These are phyloP conservation scores for Ricinus communis DNA, from an alignment of 345 rosid species.

Conservation along the genomic window DNA sequence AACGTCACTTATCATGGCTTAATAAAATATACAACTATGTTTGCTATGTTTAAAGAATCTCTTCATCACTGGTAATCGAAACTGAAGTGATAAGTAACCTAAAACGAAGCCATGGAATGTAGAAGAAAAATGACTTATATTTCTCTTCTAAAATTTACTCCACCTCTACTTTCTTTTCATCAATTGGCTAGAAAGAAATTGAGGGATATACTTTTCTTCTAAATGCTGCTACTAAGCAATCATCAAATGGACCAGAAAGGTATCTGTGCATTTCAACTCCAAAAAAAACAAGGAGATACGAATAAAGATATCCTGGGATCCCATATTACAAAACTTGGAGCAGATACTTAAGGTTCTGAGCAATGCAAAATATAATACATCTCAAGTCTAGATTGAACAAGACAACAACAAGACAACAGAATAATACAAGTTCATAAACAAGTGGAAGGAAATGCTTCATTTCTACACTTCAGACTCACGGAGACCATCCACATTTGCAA, in stretches of 20 bases:
- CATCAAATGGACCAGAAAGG: background rate
- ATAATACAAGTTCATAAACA: conserved; percentile 35
- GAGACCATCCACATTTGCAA: conserved; percentile 17
- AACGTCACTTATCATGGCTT: background rate
- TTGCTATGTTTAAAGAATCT: background rate
- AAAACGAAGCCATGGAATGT: no score
- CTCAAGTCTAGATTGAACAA: conserved; percentile 9
- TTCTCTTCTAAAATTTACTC: background rate
- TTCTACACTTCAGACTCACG: conserved; percentile 15
- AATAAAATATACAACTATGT: conserved; percentile 5
- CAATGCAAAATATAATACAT: conserved; percentile 7
- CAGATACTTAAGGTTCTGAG: background rate
- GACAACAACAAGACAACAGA: conserved; percentile 41
- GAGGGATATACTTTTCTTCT: background rate
- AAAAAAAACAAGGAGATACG: background rate
- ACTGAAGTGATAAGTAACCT: no score
- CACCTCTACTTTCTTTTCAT: background rate
- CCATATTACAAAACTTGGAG: conserved; percentile 4
- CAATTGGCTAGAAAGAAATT: background rate
- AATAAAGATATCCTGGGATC: background rate
- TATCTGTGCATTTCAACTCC: background rate
- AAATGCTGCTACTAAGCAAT: background rate
- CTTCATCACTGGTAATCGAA: background rate
- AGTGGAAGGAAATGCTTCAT: conserved; percentile 22
- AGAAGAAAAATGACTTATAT: no score